Base-by-base conservation (phyloP, 257 asterid species). In the Forsythia suspensa region DNA sequence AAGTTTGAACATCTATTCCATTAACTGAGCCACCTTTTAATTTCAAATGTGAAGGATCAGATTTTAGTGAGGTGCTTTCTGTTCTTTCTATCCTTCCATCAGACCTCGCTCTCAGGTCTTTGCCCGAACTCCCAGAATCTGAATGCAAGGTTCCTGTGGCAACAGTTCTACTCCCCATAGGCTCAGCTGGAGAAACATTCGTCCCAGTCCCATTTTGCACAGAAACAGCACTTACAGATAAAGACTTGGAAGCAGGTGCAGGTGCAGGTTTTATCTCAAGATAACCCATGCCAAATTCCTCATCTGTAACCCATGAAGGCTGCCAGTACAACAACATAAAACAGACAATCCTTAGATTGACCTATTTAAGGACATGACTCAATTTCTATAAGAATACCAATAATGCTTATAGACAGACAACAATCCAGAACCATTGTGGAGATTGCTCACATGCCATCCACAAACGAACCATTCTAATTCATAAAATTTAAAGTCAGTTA, bases 221-320 rank as follows among this genome's bases (percentile, higher is more conserved):
- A 68, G 87, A 81, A 73, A 61, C 78, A 61, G 90, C 84, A 89
- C 81, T 90, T n/a, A 83, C 80, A 4, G 92, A 83, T 78, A 82
- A 74, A 78, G 97, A 79, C 85, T 94, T 93, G 43, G 96, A 74
- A 85, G 88, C 84, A 75, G 93, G 88, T 46, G 83, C 87, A 16
- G 94, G 84, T 69, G 88, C 94, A 68, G 96, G 96, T 83, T 96
- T 96, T 80, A 94, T 71, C 73, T 94, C 98, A 24, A 96, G 89
- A 87, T 86, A 90, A 81, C 99, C 99, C 98, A 94, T 96, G 83
- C 99, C 97, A 86, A 96, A 96, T 84, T 94, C 99, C 81, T 96
- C 99, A 85, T 96, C 99, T 3, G 97, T 91, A 75, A 96, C 97
- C 99, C 99, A 96, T 48, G 97, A 92, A 65, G 98, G 85, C 99